Evolutionary conservation across 257 asterid species (phyloP).

Genomic region (Jacaranda mimosifolia): DNA sequence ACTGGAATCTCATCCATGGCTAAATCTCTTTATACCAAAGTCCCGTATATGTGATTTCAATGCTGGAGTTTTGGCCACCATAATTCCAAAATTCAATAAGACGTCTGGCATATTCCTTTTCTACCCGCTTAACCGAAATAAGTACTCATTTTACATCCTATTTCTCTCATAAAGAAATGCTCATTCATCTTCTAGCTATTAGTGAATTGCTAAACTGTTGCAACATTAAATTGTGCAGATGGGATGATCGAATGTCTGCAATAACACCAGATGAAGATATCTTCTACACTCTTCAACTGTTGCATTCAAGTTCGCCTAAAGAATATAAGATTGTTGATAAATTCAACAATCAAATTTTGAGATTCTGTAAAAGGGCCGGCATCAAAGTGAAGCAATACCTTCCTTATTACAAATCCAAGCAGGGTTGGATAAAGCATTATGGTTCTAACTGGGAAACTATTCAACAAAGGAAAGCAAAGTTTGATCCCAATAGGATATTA

Average conservation of each 20-base stretch:
- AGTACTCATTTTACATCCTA: constrained; percentile 35
- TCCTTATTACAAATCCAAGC: constrained; percentile 40
- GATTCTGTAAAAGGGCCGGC: constrained; percentile 38
- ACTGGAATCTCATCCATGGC: constrained; percentile 81
- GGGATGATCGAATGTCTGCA: constrained; percentile 55
- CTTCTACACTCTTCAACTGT: constrained; percentile 44
- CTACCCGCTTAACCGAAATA: constrained; percentile 65
- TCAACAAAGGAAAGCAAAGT: constrained; percentile 41
- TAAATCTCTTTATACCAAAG: constrained; percentile 76
- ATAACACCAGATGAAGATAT: constrained; percentile 52
- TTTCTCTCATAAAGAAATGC: too few relatives aligned
- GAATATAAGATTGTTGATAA: constrained; percentile 32
- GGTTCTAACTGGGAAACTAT: constrained; percentile 54
- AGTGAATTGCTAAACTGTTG: background rate
- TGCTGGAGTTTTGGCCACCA: constrained; percentile 60
- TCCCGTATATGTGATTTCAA: constrained; percentile 66
- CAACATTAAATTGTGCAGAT: constrained; percentile 33
- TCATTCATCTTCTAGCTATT: background rate
- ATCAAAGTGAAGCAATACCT: constrained; percentile 58
- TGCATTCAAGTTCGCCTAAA: constrained; percentile 37
- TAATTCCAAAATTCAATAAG: constrained; percentile 54
- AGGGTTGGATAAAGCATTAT: constrained; percentile 55
- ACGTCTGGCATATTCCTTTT: constrained; percentile 54
- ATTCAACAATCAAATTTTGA: constrained; percentile 42
- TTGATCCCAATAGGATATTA: constrained; percentile 57